Evolutionary conservation across 1,139 yeast genomes (phyloP).

Genomic region (Taiozyma sp.): DNA sequence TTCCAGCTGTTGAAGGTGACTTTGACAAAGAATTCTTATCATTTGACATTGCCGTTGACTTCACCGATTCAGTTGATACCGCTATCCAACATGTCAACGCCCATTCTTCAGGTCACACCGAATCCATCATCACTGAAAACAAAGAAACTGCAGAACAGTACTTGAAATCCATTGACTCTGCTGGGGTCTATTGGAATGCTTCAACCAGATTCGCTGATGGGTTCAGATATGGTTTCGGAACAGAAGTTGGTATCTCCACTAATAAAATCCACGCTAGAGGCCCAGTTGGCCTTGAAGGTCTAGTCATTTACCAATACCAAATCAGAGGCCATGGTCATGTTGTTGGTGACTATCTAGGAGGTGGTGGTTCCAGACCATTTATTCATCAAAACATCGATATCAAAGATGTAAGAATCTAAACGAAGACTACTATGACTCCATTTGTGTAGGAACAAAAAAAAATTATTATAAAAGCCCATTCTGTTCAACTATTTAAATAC

Average conservation of each 20-base stretch:
- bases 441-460: no score
- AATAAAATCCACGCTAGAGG: slow-evolving; percentile 98
- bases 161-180: slow-evolving; percentile 83
- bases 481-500: background rate
- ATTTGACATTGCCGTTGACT: slow-evolving; percentile 69
- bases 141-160: slow-evolving; percentile 67
- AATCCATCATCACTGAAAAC: slow-evolving; percentile 77
- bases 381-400: slow-evolving; percentile 59
- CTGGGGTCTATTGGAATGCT: slow-evolving; percentile 99
- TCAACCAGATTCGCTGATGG: slow-evolving; percentile 98
- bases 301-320: slow-evolving; percentile 93
- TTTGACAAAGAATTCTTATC: slow-evolving; percentile 82
- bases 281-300: slow-evolving; percentile 96
- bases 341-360: slow-evolving; percentile 87
- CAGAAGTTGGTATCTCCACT: slow-evolving; percentile 97
- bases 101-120: slow-evolving; percentile 97
- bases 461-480: background rate
- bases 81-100: slow-evolving; percentile 82
- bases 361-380: slow-evolving; percentile 82
- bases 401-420: slow-evolving; percentile 6
- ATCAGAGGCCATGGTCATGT: slow-evolving; percentile 88
- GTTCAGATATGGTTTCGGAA: slow-evolving; percentile 95
- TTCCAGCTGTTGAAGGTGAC: slow-evolving; percentile 50
- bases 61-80: slow-evolving; percentile 50
- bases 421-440: background rate